Base-by-base conservation (phyloP, 345 rosid genomes). In the Hypericum androsaemum region DNA sequence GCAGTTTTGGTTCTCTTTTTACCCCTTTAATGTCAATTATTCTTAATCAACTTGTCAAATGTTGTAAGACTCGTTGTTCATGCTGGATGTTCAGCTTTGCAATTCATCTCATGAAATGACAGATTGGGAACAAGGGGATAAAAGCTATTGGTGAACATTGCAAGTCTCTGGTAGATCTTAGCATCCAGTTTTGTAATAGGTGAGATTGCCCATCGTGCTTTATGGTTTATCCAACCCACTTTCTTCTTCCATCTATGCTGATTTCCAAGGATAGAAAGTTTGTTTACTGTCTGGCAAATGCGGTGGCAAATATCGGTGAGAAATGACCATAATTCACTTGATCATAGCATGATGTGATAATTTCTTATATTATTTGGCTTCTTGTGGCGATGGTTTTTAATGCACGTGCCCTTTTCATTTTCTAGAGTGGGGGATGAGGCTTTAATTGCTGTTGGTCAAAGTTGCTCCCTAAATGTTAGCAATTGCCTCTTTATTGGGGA, bases 181-280 rank as follows among this genome's bases (percentile, higher is more conserved):
- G 88, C 76, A 78, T 89, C 46, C 84, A 82, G 22, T 84, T 86
- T 64, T 89, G 97, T 61, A 85, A 84, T 52, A 86, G 84, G 97
- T 86, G 71, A 46, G 58, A 41, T 39, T 50, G 40, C 42, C 47
- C 13, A 11, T 5, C 41, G 3, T 16, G 32, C 32, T 22, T 22
- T 4, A 22, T 4, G 4, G 32, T 22, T 22, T 22, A 22, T 22
- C 32, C 32, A 22, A 1, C 4, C 4, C 32, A 1, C 32, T 22
- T 22, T 22, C 32, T 22, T 22, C 32, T 22, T 22, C 32, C 32
- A 22, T 22, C 32, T 22, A 22, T 22, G 32, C 32, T 22, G 32
- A 22, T 22, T 22, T 22, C 4, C n/a, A 22, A 22, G 32, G 32
- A 22, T 22, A 22, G 32, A 22, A 22, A 1, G 32, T 22, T 22